Percentiles rank a stretch among this genome's conserved stretches.
These are phyloP conservation scores for Fusarium poae DNA, from an alignment of 2,329 filamentous ascomycete genomes.

Conservation along the genomic window DNA sequence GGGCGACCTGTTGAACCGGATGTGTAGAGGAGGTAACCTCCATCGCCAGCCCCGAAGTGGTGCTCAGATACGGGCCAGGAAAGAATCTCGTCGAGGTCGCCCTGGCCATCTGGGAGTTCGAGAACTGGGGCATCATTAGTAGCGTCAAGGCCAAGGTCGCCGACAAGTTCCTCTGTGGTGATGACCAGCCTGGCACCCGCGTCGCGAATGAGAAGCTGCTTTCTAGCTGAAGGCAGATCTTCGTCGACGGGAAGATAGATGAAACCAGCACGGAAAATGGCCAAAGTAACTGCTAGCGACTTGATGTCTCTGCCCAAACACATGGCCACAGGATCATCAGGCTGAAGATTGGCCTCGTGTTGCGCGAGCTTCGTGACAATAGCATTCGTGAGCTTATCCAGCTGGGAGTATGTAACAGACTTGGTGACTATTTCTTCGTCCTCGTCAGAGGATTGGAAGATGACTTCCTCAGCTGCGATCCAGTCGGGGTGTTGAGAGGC, in stretches of 20 bases:
- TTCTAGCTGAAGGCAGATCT: conserved; percentile 8
- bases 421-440: conserved; percentile 1
- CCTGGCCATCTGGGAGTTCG: neutral
- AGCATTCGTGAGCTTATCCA: conserved; percentile 5
- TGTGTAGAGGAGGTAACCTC: conserved; percentile 33
- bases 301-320: conserved; percentile 22
- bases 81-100: fast-evolving
- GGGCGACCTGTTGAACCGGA: conserved; percentile 30
- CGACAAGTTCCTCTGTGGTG: neutral
- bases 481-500: conserved; percentile 14
- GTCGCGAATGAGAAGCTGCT: conserved; percentile 27
- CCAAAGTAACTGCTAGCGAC: conserved; percentile 17
- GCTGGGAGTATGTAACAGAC: conserved; percentile 9
- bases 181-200: conserved; percentile 18
- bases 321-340: conserved; percentile 18
- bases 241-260: conserved; percentile 22
- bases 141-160: neutral
- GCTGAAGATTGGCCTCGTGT: neutral
- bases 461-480: conserved; percentile 22
- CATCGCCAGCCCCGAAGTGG: fast-evolving
- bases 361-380: neutral
- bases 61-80: neutral
- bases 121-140: neutral
- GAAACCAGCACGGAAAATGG: conserved; percentile 21
- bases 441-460: neutral